Percentiles rank a stretch among this genome's conserved stretches.
Evolutionary conservation across 2,329 filamentous ascomycete genomes (phyloP).

Genomic region (Aureobasidium sp.): DNA sequence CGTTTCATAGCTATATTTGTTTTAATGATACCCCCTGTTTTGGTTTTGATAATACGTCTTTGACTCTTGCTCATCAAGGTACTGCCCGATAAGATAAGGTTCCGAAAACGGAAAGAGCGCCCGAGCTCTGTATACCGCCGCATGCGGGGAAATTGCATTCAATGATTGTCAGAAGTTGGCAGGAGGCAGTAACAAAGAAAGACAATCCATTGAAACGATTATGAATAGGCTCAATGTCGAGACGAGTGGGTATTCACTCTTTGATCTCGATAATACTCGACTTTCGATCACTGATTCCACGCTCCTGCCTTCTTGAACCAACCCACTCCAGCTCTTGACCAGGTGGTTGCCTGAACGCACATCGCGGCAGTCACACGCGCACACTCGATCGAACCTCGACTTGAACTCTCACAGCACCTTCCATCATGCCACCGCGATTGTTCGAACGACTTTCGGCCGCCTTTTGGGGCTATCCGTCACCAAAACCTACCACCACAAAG

Average conservation of each 20-base stretch:
- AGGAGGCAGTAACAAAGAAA: background rate
- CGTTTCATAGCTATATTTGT: background rate
- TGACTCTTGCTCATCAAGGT: background rate
- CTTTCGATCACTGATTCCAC: no score
- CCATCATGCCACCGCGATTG: background rate
- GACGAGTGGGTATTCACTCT: background rate
- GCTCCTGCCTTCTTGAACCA: background rate
- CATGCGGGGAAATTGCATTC: constrained; percentile 1
- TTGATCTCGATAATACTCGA: background rate
- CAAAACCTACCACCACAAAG: constrained; percentile 13
- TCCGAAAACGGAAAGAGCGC: background rate
- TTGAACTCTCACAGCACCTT: background rate
- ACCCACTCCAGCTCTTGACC: background rate
- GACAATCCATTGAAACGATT: background rate
- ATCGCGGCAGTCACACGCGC: background rate
- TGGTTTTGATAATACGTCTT: background rate
- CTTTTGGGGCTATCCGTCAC: constrained; percentile 35
- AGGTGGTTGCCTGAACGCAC: background rate
- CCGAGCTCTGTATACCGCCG: background rate
- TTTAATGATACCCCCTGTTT: background rate
- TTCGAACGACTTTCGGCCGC: constrained; percentile 25
- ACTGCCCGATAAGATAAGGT: background rate
- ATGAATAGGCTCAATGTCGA: background rate
- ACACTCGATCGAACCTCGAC: background rate
- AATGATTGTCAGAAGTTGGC: background rate